Evolutionary conservation across 768 basidiomycete genomes (phyloP), one percentile per base, ranked within the genome.

Genomic region (Cyclocybe cylindracea): DNA sequence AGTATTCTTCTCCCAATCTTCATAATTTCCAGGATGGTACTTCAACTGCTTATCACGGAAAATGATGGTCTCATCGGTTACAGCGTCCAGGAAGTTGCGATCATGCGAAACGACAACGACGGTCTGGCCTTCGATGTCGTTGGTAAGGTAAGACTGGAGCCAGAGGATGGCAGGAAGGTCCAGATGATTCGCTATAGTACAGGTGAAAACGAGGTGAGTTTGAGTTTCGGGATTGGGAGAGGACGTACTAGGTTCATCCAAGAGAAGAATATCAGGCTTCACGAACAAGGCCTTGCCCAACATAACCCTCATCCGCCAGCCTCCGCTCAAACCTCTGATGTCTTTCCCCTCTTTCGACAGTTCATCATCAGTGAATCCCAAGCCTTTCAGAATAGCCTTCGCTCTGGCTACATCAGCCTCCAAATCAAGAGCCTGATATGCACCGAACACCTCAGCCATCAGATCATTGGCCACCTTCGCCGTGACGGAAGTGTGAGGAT

Each of bases 21-120:
- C 71, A 19, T 80, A 76, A 39, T 78, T 80, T 13, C 86, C 86
- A 39, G 78, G 72, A 62, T 82, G 85, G 45, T 85, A 82, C 13
- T 67, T 66, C 3, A 89, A 69, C 8, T 64, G 71, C 50, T 74
- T 70, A 42, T 83, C 69, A 4, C 83, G 76, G 36, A 89, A 72
- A n/a, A 82, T 72, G 32, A 88, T 77, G 0, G 80, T 78, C 59
- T 86, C 83, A 10, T 86, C 79, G 2, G 79, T 79, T 31, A 87
- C 77, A 6, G 71, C 67, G 55, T 85, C 77, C 24, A 83, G 67
- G 58, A 89, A 87, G 16, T 75, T 77, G 39, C 81, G 79, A 62
- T 88, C 87, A 57, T 88, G 87, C 0, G 86, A 80, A 19, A 84
- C 79, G 46, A 88, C 65, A 19, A 88, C 74, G n/a, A 87, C 65